Percentiles rank a stretch among this genome's conserved stretches.
Evolutionary conservation across 2,329 filamentous ascomycete species (phyloP).

Genomic region (Fusarium beomiforme): DNA sequence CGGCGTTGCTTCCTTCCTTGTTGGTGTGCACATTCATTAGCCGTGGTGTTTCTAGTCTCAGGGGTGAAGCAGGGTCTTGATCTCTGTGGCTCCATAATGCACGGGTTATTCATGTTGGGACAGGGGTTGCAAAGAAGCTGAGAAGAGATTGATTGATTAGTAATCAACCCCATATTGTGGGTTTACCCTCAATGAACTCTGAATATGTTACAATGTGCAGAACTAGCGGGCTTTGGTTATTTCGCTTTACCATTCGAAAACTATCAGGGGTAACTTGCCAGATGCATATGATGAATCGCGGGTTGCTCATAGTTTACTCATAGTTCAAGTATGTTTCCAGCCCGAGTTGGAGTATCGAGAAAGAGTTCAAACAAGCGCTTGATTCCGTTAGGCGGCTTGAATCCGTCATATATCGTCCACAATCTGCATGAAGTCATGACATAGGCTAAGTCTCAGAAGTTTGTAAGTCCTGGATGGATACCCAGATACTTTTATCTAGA

Average conservation of each 20-base stretch:
- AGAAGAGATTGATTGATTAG: neutral
- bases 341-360: neutral
- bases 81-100: conserved; percentile 30
- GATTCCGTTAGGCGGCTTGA: neutral
- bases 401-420: neutral
- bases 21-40: conserved; percentile 16
- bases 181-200: conserved; percentile 5
- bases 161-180: conserved; percentile 15
- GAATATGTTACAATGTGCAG: neutral
- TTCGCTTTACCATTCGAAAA: neutral
- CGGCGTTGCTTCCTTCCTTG: conserved; percentile 1
- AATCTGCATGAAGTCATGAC: neutral
- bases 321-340: too few relatives aligned
- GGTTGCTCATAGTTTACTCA: neutral
- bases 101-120: conserved; percentile 7
- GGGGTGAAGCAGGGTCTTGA: conserved; percentile 18
- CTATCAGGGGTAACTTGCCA: neutral
- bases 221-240: neutral
- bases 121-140: conserved; percentile 12
- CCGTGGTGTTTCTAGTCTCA: conserved; percentile 28
- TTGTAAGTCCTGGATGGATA: neutral
- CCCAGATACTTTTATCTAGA: neutral
- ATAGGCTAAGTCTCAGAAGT: neutral
- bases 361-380: neutral
- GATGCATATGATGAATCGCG: neutral